Conservation (phyloP, 78 protist genomes). For the Goniomonas avonlea region DNA sequence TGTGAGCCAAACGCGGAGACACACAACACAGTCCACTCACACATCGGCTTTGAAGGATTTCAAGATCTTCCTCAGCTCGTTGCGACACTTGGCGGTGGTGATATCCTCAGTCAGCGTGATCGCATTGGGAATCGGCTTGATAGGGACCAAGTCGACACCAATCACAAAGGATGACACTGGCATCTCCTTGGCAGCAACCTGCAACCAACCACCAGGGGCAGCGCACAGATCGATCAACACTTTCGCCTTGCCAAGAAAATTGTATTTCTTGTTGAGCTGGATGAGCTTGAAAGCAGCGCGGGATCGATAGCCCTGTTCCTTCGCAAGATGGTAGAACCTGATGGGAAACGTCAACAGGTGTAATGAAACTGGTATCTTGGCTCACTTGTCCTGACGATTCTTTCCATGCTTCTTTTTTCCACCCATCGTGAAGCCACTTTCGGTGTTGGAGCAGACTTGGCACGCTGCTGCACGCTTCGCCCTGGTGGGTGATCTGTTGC, state of each 20-base stretch:
- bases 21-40: not conserved
- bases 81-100: constrained; percentile 85
- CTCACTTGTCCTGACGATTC: too few species aligned
- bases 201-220: constrained; percentile 98
- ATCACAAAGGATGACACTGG: constrained; percentile 77
- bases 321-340: constrained; percentile 93
- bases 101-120: constrained; percentile 76
- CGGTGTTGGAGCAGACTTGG: too few species aligned
- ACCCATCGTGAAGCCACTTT: too few species aligned
- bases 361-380: too few species aligned
- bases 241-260: constrained; percentile 68
- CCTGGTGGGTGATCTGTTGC: too few species aligned
- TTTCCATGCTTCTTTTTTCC: too few species aligned
- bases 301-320: constrained; percentile 92
- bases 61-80: constrained; percentile 47
- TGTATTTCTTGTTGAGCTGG: constrained; percentile 91
- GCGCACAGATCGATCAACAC: constrained; percentile 97
- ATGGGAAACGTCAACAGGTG: too few species aligned
- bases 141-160: constrained; percentile 95
- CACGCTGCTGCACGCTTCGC: too few species aligned
- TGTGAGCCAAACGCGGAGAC: not conserved
- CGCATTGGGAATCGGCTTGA: constrained; percentile 77
- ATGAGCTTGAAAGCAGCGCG: constrained; percentile 98
- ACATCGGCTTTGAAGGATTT: constrained; percentile 64
- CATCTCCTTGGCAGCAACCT: constrained; percentile 85